These are phyloP conservation scores for Kitagawia praeruptora DNA, from an alignment of 129 eudicot species.

Conservation along the genomic window DNA sequence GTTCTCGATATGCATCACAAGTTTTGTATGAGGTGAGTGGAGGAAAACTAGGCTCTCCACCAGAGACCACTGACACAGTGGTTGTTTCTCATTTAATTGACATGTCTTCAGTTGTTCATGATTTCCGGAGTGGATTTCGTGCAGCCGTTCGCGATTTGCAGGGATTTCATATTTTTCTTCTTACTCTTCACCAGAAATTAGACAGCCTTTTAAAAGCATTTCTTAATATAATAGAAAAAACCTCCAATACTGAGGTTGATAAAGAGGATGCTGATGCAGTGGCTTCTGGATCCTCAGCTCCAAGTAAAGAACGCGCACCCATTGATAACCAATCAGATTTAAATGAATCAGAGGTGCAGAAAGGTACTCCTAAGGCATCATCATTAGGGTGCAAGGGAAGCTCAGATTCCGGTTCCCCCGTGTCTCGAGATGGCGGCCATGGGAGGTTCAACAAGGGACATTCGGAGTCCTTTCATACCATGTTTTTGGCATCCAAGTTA, in stretches of 20 bases:
- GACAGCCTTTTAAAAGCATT: constrained; percentile 56
- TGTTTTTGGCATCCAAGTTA: constrained; percentile 66
- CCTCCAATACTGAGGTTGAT: constrained; percentile 47
- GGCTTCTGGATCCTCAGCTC: constrained; percentile 55
- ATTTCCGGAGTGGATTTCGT: constrained; percentile 77
- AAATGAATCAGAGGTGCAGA: constrained; percentile 47
- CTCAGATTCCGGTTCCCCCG: constrained; percentile 58
- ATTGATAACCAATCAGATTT: constrained; percentile 35
- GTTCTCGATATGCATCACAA: constrained; percentile 67
- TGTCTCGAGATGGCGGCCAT: constrained; percentile 57
- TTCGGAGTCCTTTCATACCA: constrained; percentile 55
- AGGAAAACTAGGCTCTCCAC: constrained; percentile 60
- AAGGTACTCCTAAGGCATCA: constrained; percentile 31
- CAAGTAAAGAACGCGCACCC: constrained; percentile 30
- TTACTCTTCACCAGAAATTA: constrained; percentile 81
- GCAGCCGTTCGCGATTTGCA: constrained; percentile 83
- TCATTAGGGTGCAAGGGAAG: constrained; percentile 54
- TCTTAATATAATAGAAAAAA: constrained; percentile 44
- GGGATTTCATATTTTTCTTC: constrained; percentile 89
- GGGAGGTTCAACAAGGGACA: constrained; percentile 60
- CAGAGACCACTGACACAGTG: constrained; percentile 22
- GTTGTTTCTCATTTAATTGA: constrained; percentile 28
- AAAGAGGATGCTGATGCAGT: constrained; percentile 46
- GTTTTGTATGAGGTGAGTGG: constrained; percentile 62
- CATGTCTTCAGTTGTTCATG: constrained; percentile 45